Base-by-base conservation (phyloP, 257 asterid species). In the Leptodermis oblonga region DNA sequence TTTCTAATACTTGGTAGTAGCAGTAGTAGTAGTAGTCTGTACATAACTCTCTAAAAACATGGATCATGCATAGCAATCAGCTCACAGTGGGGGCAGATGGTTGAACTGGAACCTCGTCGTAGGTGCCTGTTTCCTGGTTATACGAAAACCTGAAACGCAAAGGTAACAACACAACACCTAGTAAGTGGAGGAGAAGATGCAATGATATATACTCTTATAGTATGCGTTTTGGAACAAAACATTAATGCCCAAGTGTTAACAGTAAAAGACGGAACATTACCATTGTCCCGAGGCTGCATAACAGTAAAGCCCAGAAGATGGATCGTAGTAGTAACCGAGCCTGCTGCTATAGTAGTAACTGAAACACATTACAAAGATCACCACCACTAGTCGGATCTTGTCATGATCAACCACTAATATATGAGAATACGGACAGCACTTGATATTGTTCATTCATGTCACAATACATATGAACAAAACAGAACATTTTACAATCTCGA, bases 291-390 rank as follows among this genome's bases (percentile, higher is more conserved):
- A 77, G 60, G 92, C 79, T 37, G 99, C 99, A 79, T 71, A 62
- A 82, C 95, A 89, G 66, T 89, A 94, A 17, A 87, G 80, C 71
- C 98, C 96, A 0, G 98, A 80, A 55, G 95, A 82, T 39, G 99
- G 92, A 75, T 94, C 99, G 30, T 94, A 94, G 66, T 91, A 94
- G 76, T 94, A 89, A 59, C 99, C 99, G 76, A 74, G 83, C 73
- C 84, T 92, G 92, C 90, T 82, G 72, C 91, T 94, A 78, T 94
- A 94, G 81, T 94, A 94, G 82, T 91, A 94, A 63, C 97, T 93
- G 92, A 62, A 25, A 58, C 51, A 58, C 51, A 70, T 15, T 41
- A 60, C 5, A 64, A 22, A 36, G 23, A 41, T 9, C 1, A 12
- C 10, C 31, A 12, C 5, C 31, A 33, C 14, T 22, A 9, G 7